Conservation (phyloP, 306 rosid species). For the Malus sylvestris region DNA sequence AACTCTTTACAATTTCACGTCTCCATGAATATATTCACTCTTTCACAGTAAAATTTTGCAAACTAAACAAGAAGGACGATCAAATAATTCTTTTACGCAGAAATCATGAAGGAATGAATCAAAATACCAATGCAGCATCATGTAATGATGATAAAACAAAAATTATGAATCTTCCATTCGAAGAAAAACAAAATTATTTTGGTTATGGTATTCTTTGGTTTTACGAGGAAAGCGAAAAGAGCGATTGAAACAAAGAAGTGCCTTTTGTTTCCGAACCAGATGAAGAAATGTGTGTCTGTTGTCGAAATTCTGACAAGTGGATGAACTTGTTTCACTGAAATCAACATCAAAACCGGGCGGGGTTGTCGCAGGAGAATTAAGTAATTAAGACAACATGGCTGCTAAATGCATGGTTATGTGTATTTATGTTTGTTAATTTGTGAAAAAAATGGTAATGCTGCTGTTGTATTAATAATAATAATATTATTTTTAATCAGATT, state of each 20-base stretch:
- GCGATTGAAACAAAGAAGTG: conserved; percentile 22
- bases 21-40: neutral
- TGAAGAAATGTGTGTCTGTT: conserved; percentile 13
- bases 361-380: neutral
- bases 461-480: neutral
- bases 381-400: neutral
- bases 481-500: neutral
- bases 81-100: neutral
- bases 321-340: neutral
- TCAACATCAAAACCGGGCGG: neutral
- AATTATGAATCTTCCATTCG: neutral
- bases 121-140: conserved; percentile 11
- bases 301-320: conserved; percentile 10
- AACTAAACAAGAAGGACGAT: neutral
- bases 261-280: conserved; percentile 21
- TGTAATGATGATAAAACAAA: neutral
- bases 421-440: neutral
- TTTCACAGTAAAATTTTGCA: neutral
- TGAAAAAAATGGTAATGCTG: neutral
- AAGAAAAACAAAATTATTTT: neutral
- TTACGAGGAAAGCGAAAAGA: conserved; percentile 20
- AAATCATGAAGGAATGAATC: conserved; percentile 19
- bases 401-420: neutral
- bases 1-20: neutral
- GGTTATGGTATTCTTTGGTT: conserved; percentile 2